phyloP scores from a whole-genome alignment of 306 rosid genomes.

The Cucumis hystrix region DNA sequence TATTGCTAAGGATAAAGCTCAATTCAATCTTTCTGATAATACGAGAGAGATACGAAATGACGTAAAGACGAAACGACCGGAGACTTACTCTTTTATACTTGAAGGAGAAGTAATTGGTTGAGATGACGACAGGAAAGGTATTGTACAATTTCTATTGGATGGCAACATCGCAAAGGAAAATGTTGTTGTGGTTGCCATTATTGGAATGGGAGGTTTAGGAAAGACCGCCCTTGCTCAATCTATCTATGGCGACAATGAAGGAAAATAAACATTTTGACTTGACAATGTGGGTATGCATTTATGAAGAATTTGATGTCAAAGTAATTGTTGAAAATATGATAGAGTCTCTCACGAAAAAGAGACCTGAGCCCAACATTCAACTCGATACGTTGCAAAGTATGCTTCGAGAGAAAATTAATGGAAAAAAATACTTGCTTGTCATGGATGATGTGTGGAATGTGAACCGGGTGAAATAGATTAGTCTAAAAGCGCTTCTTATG shows the following conservation, averaged over 20 bases:
- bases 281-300: constrained; percentile 14
- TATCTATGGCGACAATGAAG: background rate
- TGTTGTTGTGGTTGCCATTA: background rate
- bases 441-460: background rate
- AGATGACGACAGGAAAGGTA: background rate
- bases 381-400: background rate
- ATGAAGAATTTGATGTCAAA: background rate
- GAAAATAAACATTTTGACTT: background rate
- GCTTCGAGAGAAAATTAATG: too few species aligned
- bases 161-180: background rate
- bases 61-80: too few species aligned
- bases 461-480: background rate
- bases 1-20: too few species aligned
- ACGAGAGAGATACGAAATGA: too few species aligned
- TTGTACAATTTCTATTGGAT: background rate
- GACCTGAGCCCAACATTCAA: background rate
- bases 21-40: too few species aligned
- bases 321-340: background rate
- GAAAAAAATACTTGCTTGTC: background rate
- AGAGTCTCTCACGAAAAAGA: background rate
- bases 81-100: too few species aligned
- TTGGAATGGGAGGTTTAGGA: constrained; percentile 3
- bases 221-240: background rate
- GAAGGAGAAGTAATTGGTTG: background rate
- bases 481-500: background rate